Conservation (phyloP, 176 grass and related monocot species). For the Aegilops sharonensis region DNA sequence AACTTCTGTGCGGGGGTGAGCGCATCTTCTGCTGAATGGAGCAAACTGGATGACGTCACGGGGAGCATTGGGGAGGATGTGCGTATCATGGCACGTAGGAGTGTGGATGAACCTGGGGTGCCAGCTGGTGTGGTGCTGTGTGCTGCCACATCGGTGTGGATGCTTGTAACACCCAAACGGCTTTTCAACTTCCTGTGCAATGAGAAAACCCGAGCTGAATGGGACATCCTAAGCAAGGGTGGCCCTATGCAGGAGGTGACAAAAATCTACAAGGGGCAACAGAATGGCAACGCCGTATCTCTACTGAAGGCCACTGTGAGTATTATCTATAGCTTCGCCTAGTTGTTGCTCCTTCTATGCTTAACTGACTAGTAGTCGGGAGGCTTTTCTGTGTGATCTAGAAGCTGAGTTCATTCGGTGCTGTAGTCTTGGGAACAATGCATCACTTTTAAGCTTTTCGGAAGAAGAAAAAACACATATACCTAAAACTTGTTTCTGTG, state of each 20-base stretch:
- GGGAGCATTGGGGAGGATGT: constrained; percentile 73
- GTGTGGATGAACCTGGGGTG: constrained; percentile 79
- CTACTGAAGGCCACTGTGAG: constrained; percentile 79
- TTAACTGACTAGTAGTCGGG: background rate
- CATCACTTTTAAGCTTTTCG: background rate
- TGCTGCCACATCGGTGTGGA: constrained; percentile 86
- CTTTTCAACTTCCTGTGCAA: constrained; percentile 86
- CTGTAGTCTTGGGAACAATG: background rate
- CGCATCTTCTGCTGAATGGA: constrained; percentile 86
- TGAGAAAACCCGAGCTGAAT: constrained; percentile 60
- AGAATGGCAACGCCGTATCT: constrained; percentile 77
- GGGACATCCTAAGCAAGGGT: constrained; percentile 94
- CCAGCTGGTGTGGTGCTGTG: constrained; percentile 86
- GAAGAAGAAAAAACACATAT: background rate
- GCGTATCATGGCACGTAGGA: constrained; percentile 64
- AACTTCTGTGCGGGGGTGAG: constrained; percentile 87
- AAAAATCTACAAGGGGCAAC: constrained; percentile 76
- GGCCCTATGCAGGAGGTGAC: constrained; percentile 85
- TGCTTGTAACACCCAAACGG: constrained; percentile 54
- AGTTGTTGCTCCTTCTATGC: constrained; percentile 6
- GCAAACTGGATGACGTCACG: constrained; percentile 51
- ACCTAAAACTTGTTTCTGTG: background rate
- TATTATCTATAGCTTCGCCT: constrained; percentile 1
- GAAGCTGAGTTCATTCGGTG: background rate
- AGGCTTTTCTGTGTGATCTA: background rate